Evolutionary conservation across 768 basidiomycete genomes (phyloP).

Genomic region (Amanita rubescens): DNA sequence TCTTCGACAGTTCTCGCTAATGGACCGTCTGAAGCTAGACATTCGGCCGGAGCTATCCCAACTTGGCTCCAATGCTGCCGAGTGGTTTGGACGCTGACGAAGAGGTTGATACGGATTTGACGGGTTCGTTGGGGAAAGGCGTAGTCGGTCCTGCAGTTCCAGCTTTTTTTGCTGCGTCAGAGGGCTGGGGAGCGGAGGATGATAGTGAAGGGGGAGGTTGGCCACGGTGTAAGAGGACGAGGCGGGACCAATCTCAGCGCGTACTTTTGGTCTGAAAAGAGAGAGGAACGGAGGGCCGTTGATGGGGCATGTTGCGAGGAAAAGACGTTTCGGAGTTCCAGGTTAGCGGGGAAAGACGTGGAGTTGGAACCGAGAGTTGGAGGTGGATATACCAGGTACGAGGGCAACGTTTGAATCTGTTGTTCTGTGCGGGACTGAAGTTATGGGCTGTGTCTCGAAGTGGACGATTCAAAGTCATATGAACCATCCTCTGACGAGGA

Average conservation of each 20-base stretch:
- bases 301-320: constrained; percentile 33
- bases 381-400: constrained; percentile 52
- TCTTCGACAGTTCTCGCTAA: constrained; percentile 43
- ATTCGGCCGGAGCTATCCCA: too few species aligned
- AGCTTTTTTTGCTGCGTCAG: neutral
- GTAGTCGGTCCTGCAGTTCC: too few species aligned
- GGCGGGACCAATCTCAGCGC: constrained; percentile 52
- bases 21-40: constrained; percentile 56
- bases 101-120: constrained; percentile 17
- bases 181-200: constrained; percentile 3
- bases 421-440: constrained; percentile 34
- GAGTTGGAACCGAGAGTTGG: constrained; percentile 29
- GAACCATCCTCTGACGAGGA: constrained; percentile 41
- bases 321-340: constrained; percentile 50
- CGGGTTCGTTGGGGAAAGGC: constrained; percentile 34
- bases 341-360: constrained; percentile 62
- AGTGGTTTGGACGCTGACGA: too few species aligned
- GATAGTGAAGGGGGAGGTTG: constrained; percentile 21
- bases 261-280: constrained; percentile 67
- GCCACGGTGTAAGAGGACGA: constrained; percentile 57
- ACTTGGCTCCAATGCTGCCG: too few species aligned
- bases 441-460: constrained; percentile 52
- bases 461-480: constrained; percentile 51
- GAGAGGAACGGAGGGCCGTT: constrained; percentile 37
- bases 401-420: constrained; percentile 49